Conservation (phyloP, 306 rosid genomes). For the Heteromeles arbutifolia region DNA sequence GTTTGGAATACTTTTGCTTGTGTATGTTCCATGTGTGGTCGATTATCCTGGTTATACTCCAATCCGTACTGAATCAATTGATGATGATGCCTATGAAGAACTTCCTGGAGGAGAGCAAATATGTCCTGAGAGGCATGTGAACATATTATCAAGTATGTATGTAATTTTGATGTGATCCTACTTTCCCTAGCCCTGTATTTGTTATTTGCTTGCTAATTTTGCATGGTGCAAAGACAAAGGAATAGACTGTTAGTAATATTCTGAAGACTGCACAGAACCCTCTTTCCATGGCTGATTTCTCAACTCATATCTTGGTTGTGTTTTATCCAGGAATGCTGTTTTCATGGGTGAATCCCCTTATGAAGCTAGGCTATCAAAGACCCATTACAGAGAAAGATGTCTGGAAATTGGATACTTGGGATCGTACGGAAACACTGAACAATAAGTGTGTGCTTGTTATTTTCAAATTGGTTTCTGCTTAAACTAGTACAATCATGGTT, state of each 20-base stretch:
- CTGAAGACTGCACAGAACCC: conserved; percentile 2
- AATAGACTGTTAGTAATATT: neutral
- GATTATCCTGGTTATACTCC: conserved; percentile 80
- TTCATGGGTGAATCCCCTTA: conserved; percentile 78
- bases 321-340: conserved; percentile 46
- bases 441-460: conserved; percentile 36
- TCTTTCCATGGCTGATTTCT: conserved; percentile 1
- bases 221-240: neutral
- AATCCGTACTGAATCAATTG: conserved; percentile 43
- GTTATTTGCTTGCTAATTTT: neutral
- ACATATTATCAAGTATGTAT: conserved; percentile 67
- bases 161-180: conserved; percentile 8
- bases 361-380: conserved; percentile 73
- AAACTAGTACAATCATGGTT: conserved; percentile 2
- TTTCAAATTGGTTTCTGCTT: conserved; percentile 9
- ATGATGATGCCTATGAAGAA: conserved; percentile 69
- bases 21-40: conserved; percentile 70
- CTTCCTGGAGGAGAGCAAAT: conserved; percentile 78
- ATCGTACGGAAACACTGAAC: conserved; percentile 68
- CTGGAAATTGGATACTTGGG: conserved; percentile 94
- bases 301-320: conserved; percentile 18
- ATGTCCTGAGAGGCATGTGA: conserved; percentile 72
- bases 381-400: conserved; percentile 85
- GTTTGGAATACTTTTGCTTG: conserved; percentile 72
- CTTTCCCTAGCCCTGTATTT: neutral